Conservation (phyloP, 2,329 filamentous ascomycete species). For the Sordariomycetes sp. region DNA sequence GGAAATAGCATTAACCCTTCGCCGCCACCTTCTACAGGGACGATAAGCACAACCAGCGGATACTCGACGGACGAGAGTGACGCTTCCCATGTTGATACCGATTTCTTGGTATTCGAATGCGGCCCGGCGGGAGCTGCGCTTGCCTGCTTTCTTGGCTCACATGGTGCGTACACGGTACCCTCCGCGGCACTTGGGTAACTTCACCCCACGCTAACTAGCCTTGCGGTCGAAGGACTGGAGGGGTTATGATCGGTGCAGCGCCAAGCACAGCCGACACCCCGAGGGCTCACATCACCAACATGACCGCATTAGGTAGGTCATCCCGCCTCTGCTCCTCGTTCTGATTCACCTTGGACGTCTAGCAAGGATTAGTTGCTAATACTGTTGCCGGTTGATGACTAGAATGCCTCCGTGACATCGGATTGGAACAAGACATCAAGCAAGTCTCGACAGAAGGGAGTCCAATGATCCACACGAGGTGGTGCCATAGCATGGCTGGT, state of each 20-base stretch:
- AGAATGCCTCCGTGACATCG: constrained; percentile 40
- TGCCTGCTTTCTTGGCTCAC: constrained; percentile 35
- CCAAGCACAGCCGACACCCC: constrained; percentile 40
- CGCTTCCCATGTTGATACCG: constrained; percentile 18
- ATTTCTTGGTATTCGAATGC: constrained; percentile 34
- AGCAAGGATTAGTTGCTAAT: background rate
- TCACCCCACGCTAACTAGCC: background rate
- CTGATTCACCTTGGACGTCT: background rate
- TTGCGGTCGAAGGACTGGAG: constrained; percentile 21
- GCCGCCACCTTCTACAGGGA: background rate
- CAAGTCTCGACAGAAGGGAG: constrained; percentile 21
- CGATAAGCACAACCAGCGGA: background rate
- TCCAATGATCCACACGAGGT: constrained; percentile 35
- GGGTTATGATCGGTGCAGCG: constrained; percentile 38
- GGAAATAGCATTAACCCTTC: background rate
- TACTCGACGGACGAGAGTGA: background rate
- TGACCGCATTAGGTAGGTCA: constrained; percentile 30
- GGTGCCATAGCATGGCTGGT: constrained; percentile 37
- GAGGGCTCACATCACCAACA: constrained; percentile 47
- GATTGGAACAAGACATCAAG: constrained; percentile 26
- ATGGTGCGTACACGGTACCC: constrained; percentile 20
- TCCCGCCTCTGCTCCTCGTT: background rate
- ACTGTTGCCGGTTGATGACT: background rate
- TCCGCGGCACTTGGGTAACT: background rate
- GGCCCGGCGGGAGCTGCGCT: constrained; percentile 41